phyloP scores from a whole-genome alignment of 1,139 yeast genomes.

The Candida sojae region DNA sequence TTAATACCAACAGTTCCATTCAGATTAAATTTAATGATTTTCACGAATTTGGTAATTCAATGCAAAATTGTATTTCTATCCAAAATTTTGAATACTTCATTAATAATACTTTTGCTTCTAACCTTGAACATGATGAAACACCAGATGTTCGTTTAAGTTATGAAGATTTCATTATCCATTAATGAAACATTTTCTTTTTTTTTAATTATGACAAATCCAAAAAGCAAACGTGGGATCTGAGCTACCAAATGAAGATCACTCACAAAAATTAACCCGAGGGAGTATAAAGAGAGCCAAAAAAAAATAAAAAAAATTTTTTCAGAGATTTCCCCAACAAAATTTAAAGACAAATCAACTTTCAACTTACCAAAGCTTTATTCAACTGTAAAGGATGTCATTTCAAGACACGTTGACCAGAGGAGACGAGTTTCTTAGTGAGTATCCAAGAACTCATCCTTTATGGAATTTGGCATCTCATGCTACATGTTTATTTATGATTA shows the following conservation, averaged over 20 bases:
- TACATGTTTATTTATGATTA: constrained; percentile 68
- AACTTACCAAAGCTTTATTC: too few species aligned
- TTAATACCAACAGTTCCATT: not conserved
- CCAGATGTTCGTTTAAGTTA: constrained; percentile 6
- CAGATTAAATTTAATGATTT: constrained; percentile 9
- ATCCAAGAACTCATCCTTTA: constrained; percentile 56
- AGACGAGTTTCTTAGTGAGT: constrained; percentile 62
- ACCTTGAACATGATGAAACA: not conserved
- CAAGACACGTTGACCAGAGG: constrained; percentile 74
- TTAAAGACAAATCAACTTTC: not conserved
- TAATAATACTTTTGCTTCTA: not conserved
- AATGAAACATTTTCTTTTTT: not conserved
- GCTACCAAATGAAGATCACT: too few species aligned
- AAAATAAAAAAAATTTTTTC: not conserved
- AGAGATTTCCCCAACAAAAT: not conserved
- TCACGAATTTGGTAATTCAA: constrained; percentile 5
- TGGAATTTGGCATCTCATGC: constrained; percentile 75
- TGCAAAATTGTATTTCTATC: not conserved
- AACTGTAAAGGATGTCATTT: constrained; percentile 56
- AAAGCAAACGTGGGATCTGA: not conserved
- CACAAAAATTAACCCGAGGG: too few species aligned
- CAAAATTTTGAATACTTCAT: constrained; percentile 7
- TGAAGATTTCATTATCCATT: constrained; percentile 4
- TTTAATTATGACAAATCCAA: not conserved
- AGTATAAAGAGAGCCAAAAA: too few species aligned